Percentiles rank a stretch among this genome's conserved stretches.
Evolutionary conservation across 2,329 filamentous ascomycete species (phyloP).

Genomic region (Aspergillus versicolor): DNA sequence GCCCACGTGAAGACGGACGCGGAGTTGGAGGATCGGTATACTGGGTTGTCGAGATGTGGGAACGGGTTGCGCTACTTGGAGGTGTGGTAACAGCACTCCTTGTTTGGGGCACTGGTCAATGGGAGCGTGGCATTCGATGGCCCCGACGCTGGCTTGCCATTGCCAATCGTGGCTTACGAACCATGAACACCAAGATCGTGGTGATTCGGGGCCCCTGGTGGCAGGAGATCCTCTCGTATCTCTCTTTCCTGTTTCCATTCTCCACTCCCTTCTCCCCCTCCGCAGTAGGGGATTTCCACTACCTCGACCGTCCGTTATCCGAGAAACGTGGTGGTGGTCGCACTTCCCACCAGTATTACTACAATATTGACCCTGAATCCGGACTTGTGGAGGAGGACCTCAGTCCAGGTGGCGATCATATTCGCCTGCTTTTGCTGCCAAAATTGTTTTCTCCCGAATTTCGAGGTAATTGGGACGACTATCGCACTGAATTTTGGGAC

Average conservation of each 20-base stretch:
- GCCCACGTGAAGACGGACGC: constrained; percentile 90
- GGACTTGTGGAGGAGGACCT: constrained; percentile 80
- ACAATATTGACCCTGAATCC: constrained; percentile 64
- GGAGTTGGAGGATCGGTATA: constrained; percentile 92
- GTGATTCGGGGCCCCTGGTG: constrained; percentile 80
- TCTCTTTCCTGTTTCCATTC: constrained; percentile 76
- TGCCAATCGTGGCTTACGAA: constrained; percentile 83
- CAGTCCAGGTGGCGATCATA: constrained; percentile 82
- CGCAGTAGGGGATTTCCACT: constrained; percentile 69
- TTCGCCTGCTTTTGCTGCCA: constrained; percentile 84
- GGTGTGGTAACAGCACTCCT: constrained; percentile 83
- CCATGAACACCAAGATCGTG: constrained; percentile 95
- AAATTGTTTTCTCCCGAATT: constrained; percentile 96
- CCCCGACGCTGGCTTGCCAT: constrained; percentile 86
- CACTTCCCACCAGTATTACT: constrained; percentile 35
- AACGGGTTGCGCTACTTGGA: constrained; percentile 89
- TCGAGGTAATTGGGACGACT: constrained; percentile 94
- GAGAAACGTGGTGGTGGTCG: constrained; percentile 40
- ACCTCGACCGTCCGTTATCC: constrained; percentile 62
- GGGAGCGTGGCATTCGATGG: constrained; percentile 93
- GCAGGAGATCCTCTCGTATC: constrained; percentile 70
- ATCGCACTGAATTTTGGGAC: constrained; percentile 94
- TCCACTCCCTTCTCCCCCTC: constrained; percentile 63
- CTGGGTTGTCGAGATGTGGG: constrained; percentile 87
- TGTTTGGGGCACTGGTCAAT: constrained; percentile 93